Evolutionary conservation across 1,284 basidiomycete species (phyloP), one percentile per base, ranked within the genome.

Genomic region (Ustilago esculenta): DNA sequence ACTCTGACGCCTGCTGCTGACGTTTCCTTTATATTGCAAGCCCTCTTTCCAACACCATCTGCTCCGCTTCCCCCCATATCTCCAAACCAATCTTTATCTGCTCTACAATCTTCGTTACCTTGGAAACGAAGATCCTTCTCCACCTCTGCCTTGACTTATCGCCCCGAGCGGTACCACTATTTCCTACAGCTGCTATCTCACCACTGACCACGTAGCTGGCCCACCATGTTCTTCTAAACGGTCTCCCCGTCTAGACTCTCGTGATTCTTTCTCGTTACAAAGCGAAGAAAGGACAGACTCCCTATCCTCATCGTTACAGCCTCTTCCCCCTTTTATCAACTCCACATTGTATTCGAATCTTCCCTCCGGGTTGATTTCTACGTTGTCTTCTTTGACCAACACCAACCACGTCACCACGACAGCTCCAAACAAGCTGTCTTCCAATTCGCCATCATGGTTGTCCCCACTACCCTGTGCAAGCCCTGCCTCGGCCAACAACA

Each of bases 221-320:
- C 67, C 67, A 70, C 49, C 60, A 70, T 70, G 67, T 45, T 65
- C 60, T 70, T 70, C 67, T 70, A 70, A 70, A 60, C 67, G 67
- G 60, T 39, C 47, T 40, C 41, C 56, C 67, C 56, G 57, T 56
- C 56, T 56, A 70, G 67, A 70, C 42, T 41, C 45, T 34, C 40
- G 17, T 20, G 41, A 36, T 65, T 51, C 46, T 65, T 70, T 48
- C 60, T 65, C 67, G 67, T 70, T 36, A 35, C 33, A 27, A 12
- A 49, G 57, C 68, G 65, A 72, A 61, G 59, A 68, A 68, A 59
- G 58, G 58, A 72, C 44, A 44, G 59, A 72, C 65, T 68, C 55
- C 41, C 25, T 51, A 56, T 61, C 58, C 54, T 53, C 59, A 32
- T 34, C 60, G 58, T 58, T 67, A 48, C 60, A 71, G 58, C 59